Conservation (phyloP, 352 stramenopile genomes). For the Aphanomyces astaci region DNA sequence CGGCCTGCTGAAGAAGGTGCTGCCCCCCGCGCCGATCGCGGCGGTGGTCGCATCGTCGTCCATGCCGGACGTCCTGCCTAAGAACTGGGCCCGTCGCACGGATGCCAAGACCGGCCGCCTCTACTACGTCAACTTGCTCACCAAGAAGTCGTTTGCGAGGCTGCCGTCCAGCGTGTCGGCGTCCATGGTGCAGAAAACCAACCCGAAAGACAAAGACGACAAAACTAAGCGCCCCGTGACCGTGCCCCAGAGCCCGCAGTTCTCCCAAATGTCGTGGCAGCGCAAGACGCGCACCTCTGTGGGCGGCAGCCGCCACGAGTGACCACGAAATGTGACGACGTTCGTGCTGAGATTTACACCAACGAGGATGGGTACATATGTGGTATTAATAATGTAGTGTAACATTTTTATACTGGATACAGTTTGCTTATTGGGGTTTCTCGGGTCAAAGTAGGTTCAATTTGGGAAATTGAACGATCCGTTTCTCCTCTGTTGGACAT, state of each 20-base stretch:
- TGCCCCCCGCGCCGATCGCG: neutral
- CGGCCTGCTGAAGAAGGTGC: conserved; percentile 10
- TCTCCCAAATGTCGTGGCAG: conserved; percentile 81
- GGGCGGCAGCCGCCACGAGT: conserved; percentile 40
- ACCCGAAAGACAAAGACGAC: conserved; percentile 1
- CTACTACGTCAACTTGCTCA: conserved; percentile 79
- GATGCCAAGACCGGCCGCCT: conserved; percentile 69
- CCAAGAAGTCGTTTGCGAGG: conserved; percentile 71
- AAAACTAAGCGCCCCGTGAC: conserved; percentile 39
- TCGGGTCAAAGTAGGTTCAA: too few species aligned
- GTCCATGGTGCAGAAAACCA: conserved; percentile 46
- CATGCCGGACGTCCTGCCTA: conserved; percentile 31
- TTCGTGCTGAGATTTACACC: too few species aligned
- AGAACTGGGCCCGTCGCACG: conserved; percentile 69
- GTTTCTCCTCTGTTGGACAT: too few species aligned
- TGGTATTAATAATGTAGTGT: too few species aligned
- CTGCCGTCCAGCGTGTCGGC: conserved; percentile 66
- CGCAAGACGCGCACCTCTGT: conserved; percentile 39
- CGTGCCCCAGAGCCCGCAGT: conserved; percentile 60
- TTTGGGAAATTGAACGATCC: too few species aligned
- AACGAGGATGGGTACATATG: too few species aligned
- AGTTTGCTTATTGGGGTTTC: too few species aligned
- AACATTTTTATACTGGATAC: too few species aligned
- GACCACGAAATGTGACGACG: too few species aligned
- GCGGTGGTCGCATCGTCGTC: neutral